Base-by-base conservation (phyloP, 345 rosid species). In the Salix viminalis region DNA sequence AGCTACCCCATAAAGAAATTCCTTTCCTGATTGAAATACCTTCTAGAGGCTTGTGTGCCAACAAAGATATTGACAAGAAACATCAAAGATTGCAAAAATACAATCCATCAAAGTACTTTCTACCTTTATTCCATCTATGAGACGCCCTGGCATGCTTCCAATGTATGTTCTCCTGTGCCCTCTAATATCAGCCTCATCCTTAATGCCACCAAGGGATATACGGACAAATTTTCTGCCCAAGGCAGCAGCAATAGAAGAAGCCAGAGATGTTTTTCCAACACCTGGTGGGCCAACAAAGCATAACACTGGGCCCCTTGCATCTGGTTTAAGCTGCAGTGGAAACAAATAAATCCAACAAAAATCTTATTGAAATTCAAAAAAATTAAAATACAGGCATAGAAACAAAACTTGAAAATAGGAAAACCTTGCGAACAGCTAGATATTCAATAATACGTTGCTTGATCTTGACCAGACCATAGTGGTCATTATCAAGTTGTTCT, bases 261-360 rank as follows among this genome's bases (percentile, higher is more conserved):
- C 99, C 82, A 96, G 84, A 80, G 99, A 93, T 81, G 99, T 96
- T 87, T 96, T 96, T 62, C 99, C 99, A 80, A 96, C 98, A 79
- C 99, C 99, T 61, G 99, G 99, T 70, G 99, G 98, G 71, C 99
- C 99, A 86, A 96, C 99, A 73, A 96, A 96, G 79, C 99, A 96
- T 85, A 96, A 83, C 39, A 96, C 91, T 28, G 99, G 98, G 73
- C 99, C 99, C 80, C 97, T 88, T 32, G 98, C 99, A 90, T 96
- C 99, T 76, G 99, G 99, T 83, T 96, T 96, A 67, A 96, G 99
- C 99, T 95, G 89, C 76, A 86, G 42, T 41, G 78, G 54, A 82
- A 73, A 78, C n/a, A 65, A 83, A 61, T 73, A 75, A 77, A 69
- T 74, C 44, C 50, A 71, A 83, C 72, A 69, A 81, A 74, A 77